Base-by-base conservation (phyloP, 2,329 filamentous ascomycete genomes). In the Hypocreales sp. region DNA sequence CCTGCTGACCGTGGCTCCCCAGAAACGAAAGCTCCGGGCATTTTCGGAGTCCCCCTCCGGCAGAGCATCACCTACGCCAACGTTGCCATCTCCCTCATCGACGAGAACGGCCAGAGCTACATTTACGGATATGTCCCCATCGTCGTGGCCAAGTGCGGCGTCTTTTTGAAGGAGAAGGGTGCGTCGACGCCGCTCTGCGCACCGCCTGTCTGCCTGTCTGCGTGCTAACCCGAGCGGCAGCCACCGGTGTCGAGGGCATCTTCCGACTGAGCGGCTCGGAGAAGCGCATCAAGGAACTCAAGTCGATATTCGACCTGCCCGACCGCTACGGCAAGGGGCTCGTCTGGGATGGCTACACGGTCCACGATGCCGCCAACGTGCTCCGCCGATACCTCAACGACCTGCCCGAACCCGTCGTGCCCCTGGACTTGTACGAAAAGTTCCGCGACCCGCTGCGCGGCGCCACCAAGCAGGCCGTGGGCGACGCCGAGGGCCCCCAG, bases 121-220 rank as follows among this genome's bases (percentile, higher is more conserved):
- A 94, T 95, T 29, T 98, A 95, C 51, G 90, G 90, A 45, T 95
- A 95, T 46, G 87, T 98, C 7, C 90, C 90, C 12, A 95, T 98
- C 38, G 87, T 98, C 23, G 87, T 98, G 29, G 90, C 90, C 20
- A 98, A 98, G 53, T 95, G 90, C 50, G 90, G 90, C 35, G 86
- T 98, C 4, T 98, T 86, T 41, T 53, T 98, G 39, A 98, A 98
- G 55, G 90, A 98, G 53, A 94, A 92, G 70, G 90, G 90, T 94
- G 13, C 15, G 26, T 28, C 22, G 18, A 18, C 18, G 16, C n/a
- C 12, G 13, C 8, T 4, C 6, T 32, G 31, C 40, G 48, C n/a
- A n/a, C n/a, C n/a, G n/a, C n/a, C n/a, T n/a, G n/a, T n/a, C n/a
- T n/a, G n/a, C n/a, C n/a, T n/a, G n/a, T n/a, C n/a, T n/a, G n/a